Conservation (phyloP, 1,139 yeast genomes). For the Blastobotrys indianensis region DNA sequence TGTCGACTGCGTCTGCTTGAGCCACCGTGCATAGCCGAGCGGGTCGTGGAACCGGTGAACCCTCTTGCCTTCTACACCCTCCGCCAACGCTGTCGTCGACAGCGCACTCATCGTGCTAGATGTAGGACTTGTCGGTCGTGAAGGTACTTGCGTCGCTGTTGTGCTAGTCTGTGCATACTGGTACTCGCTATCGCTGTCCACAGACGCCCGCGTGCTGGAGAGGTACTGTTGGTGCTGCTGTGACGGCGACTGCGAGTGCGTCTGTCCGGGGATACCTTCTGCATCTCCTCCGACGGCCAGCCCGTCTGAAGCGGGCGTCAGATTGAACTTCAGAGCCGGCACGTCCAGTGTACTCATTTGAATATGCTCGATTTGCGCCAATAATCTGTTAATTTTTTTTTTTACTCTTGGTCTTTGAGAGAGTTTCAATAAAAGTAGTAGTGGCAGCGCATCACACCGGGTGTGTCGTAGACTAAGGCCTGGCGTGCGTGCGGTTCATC, state of each 20-base stretch:
- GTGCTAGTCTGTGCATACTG: constrained; percentile 17
- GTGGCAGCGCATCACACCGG: not conserved
- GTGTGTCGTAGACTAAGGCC: no score
- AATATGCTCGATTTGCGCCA: constrained; percentile 1
- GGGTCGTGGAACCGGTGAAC: constrained; percentile 45
- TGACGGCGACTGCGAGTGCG: no score
- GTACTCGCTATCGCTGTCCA: constrained; percentile 33
- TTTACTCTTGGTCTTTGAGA: no score
- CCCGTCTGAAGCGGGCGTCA: constrained; percentile 8
- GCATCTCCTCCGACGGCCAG: not conserved
- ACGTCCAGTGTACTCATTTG: not conserved
- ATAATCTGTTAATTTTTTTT: no score
- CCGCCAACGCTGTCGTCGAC: constrained; percentile 68
- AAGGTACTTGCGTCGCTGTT: constrained; percentile 17
- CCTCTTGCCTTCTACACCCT: constrained; percentile 61
- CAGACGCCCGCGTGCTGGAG: constrained; percentile 29
- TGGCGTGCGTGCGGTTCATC: not conserved
- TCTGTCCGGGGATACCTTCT: not conserved
- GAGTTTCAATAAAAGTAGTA: no score
- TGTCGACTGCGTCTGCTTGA: constrained; percentile 11
- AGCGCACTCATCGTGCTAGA: constrained; percentile 55
- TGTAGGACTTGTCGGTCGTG: constrained; percentile 55
- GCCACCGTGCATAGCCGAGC: constrained; percentile 27
- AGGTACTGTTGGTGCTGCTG: constrained; percentile 9
- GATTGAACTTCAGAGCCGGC: not conserved